Conservation (phyloP, 2,329 filamentous ascomycete species). For the Calycina marina region DNA sequence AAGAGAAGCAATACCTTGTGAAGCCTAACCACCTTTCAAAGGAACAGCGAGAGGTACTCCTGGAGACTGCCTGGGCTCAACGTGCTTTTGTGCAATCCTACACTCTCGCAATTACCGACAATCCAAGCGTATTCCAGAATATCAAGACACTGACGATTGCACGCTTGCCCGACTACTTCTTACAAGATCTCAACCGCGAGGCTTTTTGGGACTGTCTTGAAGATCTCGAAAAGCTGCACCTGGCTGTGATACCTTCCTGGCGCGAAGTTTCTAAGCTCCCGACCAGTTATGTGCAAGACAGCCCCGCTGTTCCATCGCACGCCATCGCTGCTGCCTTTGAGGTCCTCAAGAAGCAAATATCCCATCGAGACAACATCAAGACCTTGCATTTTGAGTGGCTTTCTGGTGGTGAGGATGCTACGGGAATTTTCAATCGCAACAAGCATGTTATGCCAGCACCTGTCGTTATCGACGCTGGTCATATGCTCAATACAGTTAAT, state of each 20-base stretch:
- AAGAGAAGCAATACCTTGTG: conserved; percentile 9
- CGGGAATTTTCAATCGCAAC: conserved; percentile 46
- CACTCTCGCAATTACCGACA: conserved; percentile 48
- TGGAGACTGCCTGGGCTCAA: conserved; percentile 56
- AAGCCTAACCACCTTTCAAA: conserved; percentile 40
- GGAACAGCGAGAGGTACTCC: conserved; percentile 52
- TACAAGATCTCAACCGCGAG: conserved; percentile 37
- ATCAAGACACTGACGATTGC: conserved; percentile 48
- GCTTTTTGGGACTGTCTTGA: conserved; percentile 49
- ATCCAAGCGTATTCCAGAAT: conserved; percentile 33
- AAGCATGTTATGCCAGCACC: conserved; percentile 48
- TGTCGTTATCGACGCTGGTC: conserved; percentile 24
- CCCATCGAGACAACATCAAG: conserved; percentile 33
- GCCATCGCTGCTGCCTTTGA: conserved; percentile 36
- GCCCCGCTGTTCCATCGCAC: conserved; percentile 32
- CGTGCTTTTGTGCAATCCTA: conserved; percentile 54
- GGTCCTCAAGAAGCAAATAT: conserved; percentile 36
- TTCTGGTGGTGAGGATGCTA: conserved; percentile 51
- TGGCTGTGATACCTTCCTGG: conserved; percentile 54
- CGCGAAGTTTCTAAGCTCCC: conserved; percentile 39
- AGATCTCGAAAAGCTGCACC: conserved; percentile 35
- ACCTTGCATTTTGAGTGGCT: conserved; percentile 51
- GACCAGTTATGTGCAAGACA: conserved; percentile 34
- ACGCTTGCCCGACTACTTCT: conserved; percentile 46
- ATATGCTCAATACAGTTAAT: conserved; percentile 18